Evolutionary conservation across 805 yeast genomes (phyloP), one percentile per base, ranked within the genome.

Genomic region (Kodamaea laetipori): DNA sequence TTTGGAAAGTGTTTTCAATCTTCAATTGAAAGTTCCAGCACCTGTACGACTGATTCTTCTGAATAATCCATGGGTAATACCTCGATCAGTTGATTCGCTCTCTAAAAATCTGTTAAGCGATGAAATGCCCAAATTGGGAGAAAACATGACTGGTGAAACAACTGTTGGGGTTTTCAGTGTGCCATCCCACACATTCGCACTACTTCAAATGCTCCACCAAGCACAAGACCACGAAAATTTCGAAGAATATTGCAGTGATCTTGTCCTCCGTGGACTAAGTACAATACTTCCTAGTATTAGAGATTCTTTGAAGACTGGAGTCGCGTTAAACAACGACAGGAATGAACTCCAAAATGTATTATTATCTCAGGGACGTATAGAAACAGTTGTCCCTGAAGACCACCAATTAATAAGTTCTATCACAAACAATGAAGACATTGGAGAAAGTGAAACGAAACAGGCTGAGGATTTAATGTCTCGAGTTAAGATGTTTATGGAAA

Each of bases 1-100:
- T 10, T 39, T 46, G 18, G 43, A 36, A 10, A 27, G 36, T 6
- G 37, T 50, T 9, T 41, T 34, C 9, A 47, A 50, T 24, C 13
- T 50, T 2, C 24, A 21, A 7, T 31, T 50, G 3, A 21, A 37
- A 7, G 19, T 50, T 12, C 45, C 49, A 5, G 23, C 9, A 10
- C 11, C 8, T 4, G 3, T 37, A 4, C 23, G 18, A 4, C 10
- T 17, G 4, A 26, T 36, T 1, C 19, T 46, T 16, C 35, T 28
- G 28, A 41, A 25, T 16, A 41, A 41, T 13, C 40, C 45, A 11
- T 35, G 30, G 31, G 12, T 41, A 3, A 23, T 41, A 6, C 30
- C 45, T 6, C 28, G 30, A 8, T 16, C 45, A 2, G 12, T 38
- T 7, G 30, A 21, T 18, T 19, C 37, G 17, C 25, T 21, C 15